A percentile compares a stretch with the other conserved stretches of the same genome.
phyloP scores from a whole-genome alignment of 1,284 basidiomycete species.

The Ustilago cynodontis region DNA sequence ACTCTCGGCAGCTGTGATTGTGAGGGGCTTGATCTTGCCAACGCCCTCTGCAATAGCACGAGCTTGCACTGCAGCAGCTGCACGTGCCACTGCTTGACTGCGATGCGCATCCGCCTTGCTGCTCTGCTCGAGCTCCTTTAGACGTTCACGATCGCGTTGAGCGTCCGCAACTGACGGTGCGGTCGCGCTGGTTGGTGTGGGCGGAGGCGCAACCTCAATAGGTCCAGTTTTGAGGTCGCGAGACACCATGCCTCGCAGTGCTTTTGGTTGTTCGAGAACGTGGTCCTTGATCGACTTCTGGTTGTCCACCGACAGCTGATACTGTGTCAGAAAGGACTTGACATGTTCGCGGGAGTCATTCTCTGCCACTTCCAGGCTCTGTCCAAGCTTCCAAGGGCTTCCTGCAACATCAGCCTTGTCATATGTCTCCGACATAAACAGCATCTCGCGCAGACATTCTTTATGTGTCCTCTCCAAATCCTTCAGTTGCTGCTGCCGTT shows the following conservation, averaged over 20 bases:
- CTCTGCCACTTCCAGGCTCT: constrained; percentile 34
- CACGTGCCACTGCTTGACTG: constrained; percentile 39
- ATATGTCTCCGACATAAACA: constrained; percentile 49
- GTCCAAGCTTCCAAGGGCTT: constrained; percentile 46
- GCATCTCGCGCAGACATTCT: constrained; percentile 39
- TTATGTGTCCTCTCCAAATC: constrained; percentile 35
- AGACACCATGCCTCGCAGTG: constrained; percentile 32
- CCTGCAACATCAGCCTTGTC: constrained; percentile 38
- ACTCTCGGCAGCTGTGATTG: constrained; percentile 36
- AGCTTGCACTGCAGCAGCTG: constrained; percentile 45
- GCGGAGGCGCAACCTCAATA: constrained; percentile 43
- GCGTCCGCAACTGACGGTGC: constrained; percentile 33
- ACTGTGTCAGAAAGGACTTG: constrained; percentile 24
- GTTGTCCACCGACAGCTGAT: constrained; percentile 33
- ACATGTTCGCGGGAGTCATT: constrained; percentile 34
- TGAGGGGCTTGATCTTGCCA: constrained; percentile 47
- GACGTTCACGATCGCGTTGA: constrained; percentile 42
- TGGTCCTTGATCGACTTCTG: constrained; percentile 34
- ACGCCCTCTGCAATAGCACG: constrained; percentile 38
- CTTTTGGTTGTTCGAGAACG: constrained; percentile 31
- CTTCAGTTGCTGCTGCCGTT: constrained; percentile 41
- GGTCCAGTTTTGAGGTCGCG: constrained; percentile 38
- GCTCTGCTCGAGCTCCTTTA: constrained; percentile 30
- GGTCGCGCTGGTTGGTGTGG: constrained; percentile 39
- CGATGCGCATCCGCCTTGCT: constrained; percentile 30